phyloP scores from a whole-genome alignment of 306 rosid species.

The Sicyos edulis region DNA sequence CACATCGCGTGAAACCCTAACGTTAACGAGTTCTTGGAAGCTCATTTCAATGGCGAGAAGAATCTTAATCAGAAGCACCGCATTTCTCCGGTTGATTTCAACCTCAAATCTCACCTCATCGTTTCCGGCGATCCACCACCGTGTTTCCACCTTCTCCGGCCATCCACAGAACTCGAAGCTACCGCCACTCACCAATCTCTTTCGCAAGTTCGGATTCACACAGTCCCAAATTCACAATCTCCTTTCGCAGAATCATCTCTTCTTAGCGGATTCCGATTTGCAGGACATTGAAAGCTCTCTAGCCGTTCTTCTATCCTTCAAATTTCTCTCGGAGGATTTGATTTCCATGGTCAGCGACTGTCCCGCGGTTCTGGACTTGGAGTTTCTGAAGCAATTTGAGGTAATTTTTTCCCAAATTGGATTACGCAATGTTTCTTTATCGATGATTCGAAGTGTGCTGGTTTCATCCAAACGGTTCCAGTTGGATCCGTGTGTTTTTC shows the following conservation, averaged over 20 bases:
- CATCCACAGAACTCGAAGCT: slow-evolving; percentile 30
- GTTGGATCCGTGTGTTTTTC: slow-evolving; percentile 33
- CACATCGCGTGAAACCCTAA: too few species aligned
- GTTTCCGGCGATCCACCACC: neutral
- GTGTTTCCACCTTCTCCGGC: slow-evolving; percentile 18
- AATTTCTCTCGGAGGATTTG: slow-evolving; percentile 45
- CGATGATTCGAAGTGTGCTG: slow-evolving; percentile 40
- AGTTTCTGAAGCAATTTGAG: slow-evolving; percentile 47
- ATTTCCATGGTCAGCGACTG: slow-evolving; percentile 43
- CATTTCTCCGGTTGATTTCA: slow-evolving; percentile 1
- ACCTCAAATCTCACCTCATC: neutral
- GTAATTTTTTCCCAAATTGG: slow-evolving; percentile 31
- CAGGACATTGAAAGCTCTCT: slow-evolving; percentile 42
- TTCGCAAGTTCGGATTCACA: slow-evolving; percentile 58
- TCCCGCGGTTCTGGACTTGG: slow-evolving; percentile 52
- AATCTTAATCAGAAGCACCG: too few species aligned
- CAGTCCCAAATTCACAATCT: slow-evolving; percentile 39
- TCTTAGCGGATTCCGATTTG: slow-evolving; percentile 31
- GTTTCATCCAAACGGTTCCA: slow-evolving; percentile 42
- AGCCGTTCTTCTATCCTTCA: slow-evolving; percentile 40
- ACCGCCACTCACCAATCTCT: slow-evolving; percentile 43
- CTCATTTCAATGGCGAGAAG: too few species aligned
- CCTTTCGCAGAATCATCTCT: slow-evolving; percentile 37
- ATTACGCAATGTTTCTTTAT: slow-evolving; percentile 29
- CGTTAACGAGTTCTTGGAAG: too few species aligned